phyloP scores from a whole-genome alignment of 2,329 filamentous ascomycete species.

The Arthrobotrys iridis region DNA sequence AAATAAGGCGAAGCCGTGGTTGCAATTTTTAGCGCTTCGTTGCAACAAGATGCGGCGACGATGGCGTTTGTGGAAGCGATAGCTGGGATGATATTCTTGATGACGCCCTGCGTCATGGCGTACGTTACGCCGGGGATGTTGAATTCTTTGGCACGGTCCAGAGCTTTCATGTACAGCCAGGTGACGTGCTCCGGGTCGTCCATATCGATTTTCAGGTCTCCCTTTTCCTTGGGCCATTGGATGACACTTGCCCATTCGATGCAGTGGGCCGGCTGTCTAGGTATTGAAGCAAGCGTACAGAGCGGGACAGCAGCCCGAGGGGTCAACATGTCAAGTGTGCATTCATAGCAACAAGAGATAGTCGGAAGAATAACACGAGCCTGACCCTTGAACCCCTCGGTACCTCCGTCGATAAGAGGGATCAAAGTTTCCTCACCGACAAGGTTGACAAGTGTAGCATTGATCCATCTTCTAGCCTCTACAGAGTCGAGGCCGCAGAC shows the following conservation, averaged over 20 bases:
- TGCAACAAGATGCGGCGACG: slow-evolving; percentile 93
- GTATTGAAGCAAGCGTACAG: slow-evolving; percentile 95
- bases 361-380: slow-evolving; percentile 90
- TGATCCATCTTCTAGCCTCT: slow-evolving; percentile 98
- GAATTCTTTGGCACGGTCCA: slow-evolving; percentile 83
- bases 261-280: slow-evolving; percentile 95
- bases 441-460: slow-evolving; percentile 88
- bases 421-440: slow-evolving; percentile 86
- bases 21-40: slow-evolving; percentile 94
- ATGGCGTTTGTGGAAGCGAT: slow-evolving; percentile 98
- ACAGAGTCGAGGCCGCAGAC: slow-evolving; percentile 97
- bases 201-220: slow-evolving; percentile 86
- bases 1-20: slow-evolving; percentile 83
- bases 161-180: slow-evolving; percentile 92
- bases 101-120: slow-evolving; percentile 92
- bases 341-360: slow-evolving; percentile 95
- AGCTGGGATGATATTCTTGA: slow-evolving; percentile 99
- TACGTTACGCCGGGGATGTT: slow-evolving; percentile 93
- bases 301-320: slow-evolving; percentile 96
- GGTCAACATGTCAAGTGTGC: slow-evolving; percentile 97
- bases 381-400: slow-evolving; percentile 98
- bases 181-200: slow-evolving; percentile 96
- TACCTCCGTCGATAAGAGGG: slow-evolving; percentile 94
- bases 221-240: slow-evolving; percentile 87
- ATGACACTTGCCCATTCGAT: slow-evolving; percentile 99